Evolutionary conservation across 2,329 filamentous ascomycete genomes (phyloP).

Genomic region (Penicillium sp.): DNA sequence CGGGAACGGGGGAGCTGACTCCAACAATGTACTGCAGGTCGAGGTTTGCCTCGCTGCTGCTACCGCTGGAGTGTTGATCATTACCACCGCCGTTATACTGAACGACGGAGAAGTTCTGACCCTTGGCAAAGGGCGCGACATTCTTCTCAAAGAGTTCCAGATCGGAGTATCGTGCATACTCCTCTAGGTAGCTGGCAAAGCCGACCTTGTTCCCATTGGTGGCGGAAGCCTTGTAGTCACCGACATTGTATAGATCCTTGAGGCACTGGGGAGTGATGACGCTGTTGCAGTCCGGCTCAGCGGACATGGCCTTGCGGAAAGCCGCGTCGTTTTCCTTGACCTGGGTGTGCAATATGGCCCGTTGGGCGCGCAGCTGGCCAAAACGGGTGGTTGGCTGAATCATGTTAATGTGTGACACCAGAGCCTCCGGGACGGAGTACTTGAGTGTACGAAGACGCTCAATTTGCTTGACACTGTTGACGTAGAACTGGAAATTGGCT

Average conservation of each 20-base stretch:
- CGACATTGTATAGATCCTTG: slow-evolving; percentile 48
- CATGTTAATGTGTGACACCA: slow-evolving; percentile 40
- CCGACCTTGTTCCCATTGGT: slow-evolving; percentile 41
- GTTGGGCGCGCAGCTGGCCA: slow-evolving; percentile 34
- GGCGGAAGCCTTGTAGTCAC: slow-evolving; percentile 39
- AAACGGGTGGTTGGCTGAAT: slow-evolving; percentile 46
- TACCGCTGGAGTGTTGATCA: slow-evolving; percentile 34
- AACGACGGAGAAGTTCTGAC: slow-evolving; percentile 46
- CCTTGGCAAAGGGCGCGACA: slow-evolving; percentile 41
- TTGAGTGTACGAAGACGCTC: slow-evolving; percentile 40
- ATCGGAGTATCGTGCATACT: slow-evolving; percentile 50
- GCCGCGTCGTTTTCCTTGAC: slow-evolving; percentile 18
- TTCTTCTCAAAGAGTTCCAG: slow-evolving; percentile 41
- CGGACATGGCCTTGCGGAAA: slow-evolving; percentile 18
- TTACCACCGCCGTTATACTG: slow-evolving; percentile 44
- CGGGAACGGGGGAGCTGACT: slow-evolving; percentile 44
- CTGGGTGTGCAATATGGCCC: slow-evolving; percentile 25
- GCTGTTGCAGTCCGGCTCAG: slow-evolving; percentile 39
- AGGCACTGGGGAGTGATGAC: slow-evolving; percentile 49
- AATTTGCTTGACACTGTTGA: slow-evolving; percentile 24
- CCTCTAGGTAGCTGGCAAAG: slow-evolving; percentile 49
- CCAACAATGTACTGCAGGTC: slow-evolving; percentile 52
- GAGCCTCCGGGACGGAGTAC: slow-evolving; percentile 40
- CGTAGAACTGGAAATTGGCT: slow-evolving; percentile 43
- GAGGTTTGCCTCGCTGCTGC: slow-evolving; percentile 51